Evolutionary conservation across 2,329 filamentous ascomycete genomes (phyloP), one percentile per base, ranked within the genome.

Genomic region (Coniochaeta prunicola): DNA sequence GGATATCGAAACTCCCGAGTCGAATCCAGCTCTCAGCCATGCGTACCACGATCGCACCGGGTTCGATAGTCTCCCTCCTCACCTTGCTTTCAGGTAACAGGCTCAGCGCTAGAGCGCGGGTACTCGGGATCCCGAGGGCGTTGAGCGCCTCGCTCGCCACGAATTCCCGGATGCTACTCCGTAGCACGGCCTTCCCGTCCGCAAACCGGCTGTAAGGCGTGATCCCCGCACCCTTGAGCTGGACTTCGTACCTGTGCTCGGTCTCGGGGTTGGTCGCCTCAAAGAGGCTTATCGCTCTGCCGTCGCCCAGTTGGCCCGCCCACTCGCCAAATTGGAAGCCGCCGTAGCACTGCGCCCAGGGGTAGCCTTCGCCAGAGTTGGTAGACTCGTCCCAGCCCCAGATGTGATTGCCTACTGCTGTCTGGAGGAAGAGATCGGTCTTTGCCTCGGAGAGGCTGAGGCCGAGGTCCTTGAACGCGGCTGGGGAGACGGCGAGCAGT

Each of bases 331-430:
- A 86, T 69, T 86, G 81, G 68, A 82, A 85, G 59, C 93, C 93
- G 59, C 94, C 94, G 71, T 99, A 99, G 76, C 94, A 97, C 75
- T 99, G 94, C 33, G 94, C 92, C 94, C 94, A 99, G 0, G 94
- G 93, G 71, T 99, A 99, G 48, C 94, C 86, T 21, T 62, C 62
- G 9, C 63, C 63, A 19, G 63, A 61, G 9, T 61, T 56, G 6
- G 60, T 62, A 59, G 85, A 17, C 53, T 55, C 26, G 30, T 91
- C 83, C 84, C 89, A 90, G 56, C 92, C 93, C 59, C 89, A 84
- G 15, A 97, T 81, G 68, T 85, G 87, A 70, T 94, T 96, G 2
- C 94, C 94, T 0, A 90, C 85, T 7, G 96, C 89, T 0, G 91
- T 80, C 60, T 89, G 80, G 62, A 83, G 82, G 71, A 97, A 97